phyloP scores from a whole-genome alignment of 1,284 basidiomycete species.

The Trichosporon asahii region DNA sequence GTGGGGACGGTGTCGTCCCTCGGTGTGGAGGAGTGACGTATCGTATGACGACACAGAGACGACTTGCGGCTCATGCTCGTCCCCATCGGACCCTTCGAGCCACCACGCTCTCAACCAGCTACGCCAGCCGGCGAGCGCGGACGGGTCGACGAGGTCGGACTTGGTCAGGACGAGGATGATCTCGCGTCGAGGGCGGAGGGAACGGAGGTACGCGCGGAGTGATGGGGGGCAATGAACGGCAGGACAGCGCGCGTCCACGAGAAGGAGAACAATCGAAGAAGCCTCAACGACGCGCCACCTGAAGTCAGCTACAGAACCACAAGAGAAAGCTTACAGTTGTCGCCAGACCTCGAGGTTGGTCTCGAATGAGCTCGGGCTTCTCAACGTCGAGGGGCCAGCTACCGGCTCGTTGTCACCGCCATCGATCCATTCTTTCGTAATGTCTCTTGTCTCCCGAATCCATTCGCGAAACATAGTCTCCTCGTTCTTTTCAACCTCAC shows the following conservation, averaged over 20 bases:
- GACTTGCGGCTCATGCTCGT: slow-evolving; percentile 51
- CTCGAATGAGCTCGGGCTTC: slow-evolving; percentile 67
- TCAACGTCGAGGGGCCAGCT: slow-evolving; percentile 16
- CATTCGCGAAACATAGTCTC: slow-evolving; percentile 72
- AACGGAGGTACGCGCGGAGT: slow-evolving; percentile 53
- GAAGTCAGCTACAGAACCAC: background rate
- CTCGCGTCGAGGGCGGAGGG: slow-evolving; percentile 55
- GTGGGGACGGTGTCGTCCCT: slow-evolving; percentile 58
- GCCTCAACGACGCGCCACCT: slow-evolving; percentile 79
- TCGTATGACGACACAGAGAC: slow-evolving; percentile 71
- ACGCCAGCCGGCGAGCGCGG: slow-evolving; percentile 64
- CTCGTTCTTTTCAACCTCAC: slow-evolving; percentile 78
- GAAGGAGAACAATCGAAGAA: slow-evolving; percentile 75
- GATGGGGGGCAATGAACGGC: slow-evolving; percentile 59
- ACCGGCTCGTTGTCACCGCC: slow-evolving; percentile 18
- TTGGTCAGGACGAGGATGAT: slow-evolving; percentile 80
- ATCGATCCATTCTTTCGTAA: slow-evolving; percentile 59
- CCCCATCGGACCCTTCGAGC: slow-evolving; percentile 29
- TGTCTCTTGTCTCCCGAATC: slow-evolving; percentile 62
- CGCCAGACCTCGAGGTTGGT: slow-evolving; percentile 88
- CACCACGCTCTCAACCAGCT: slow-evolving; percentile 61
- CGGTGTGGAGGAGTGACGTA: slow-evolving; percentile 52
- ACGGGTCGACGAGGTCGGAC: slow-evolving; percentile 67
- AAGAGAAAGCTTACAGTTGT: slow-evolving; percentile 58
- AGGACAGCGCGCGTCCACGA: slow-evolving; percentile 83